Base-by-base conservation (phyloP, 768 basidiomycete genomes). In the Leccinum uliginosum region DNA sequence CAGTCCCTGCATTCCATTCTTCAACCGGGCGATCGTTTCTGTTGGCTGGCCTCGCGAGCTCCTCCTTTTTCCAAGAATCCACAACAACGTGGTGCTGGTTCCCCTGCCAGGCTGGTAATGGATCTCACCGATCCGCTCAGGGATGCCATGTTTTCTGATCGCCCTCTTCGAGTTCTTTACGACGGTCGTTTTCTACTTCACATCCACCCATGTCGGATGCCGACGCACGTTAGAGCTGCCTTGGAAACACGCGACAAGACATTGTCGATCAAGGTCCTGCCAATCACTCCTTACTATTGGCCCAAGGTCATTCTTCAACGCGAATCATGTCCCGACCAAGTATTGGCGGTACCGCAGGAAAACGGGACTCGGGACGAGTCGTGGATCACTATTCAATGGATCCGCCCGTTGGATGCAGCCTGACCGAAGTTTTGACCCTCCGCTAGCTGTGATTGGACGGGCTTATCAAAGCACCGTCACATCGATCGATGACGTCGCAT, bases 41-140 rank as follows among this genome's bases (percentile, higher is more conserved):
- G 75, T 12, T 91, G 90, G 89, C 65, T 90, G 5, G 86, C 81
- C 15, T 75, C 79, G 23, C 80, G 91, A 46, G 74, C 76, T 43
- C 85, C 85, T 2, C 81, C 80, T 3, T 65, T 75, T 30, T 59
- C 62, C 55, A 72, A 69, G 57, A 59, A 67, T n/a, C 71, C 70
- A 38, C 62, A 73, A 54, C 54, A 56, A 24, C 54, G 57, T n/a
- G 65, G 54, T 21, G 48, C 59, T 7, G 69, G 64, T 19, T 56
- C 67, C 14, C 50, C 56, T 0, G 57, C 73, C 34, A 67, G 66
- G 1, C 61, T 81, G 17, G 60, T 69, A 9, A 59, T 78, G n/a
- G 76, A 86, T 56, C 59, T 80, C 35, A 84, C 83, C 5, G 57
- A 70, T 21, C 59, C 12, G 29, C 64, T 73, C 6, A 30, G 27